Percentiles rank a stretch among this genome's conserved stretches.
These are phyloP conservation scores for Tricholoma matsutake DNA, from an alignment of 768 basidiomycete genomes.

Conservation along the genomic window DNA sequence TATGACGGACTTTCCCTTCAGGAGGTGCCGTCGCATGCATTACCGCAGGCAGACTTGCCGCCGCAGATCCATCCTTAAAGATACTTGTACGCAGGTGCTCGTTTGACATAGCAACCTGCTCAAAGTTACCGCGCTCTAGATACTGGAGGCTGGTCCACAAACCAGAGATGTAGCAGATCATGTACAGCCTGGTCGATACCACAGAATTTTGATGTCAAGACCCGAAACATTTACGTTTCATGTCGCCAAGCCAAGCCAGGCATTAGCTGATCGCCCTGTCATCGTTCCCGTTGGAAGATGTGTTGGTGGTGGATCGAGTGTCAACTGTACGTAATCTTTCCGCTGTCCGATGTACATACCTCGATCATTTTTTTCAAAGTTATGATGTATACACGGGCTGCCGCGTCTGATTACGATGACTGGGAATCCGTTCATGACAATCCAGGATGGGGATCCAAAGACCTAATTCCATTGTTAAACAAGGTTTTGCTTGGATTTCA, in stretches of 20 bases:
- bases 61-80: slow-evolving; percentile 49
- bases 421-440: slow-evolving; percentile 53
- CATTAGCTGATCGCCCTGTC: slow-evolving; percentile 39
- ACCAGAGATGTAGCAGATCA: neutral
- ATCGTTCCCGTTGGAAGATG: slow-evolving; percentile 46
- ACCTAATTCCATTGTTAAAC: slow-evolving; percentile 53
- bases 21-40: slow-evolving; percentile 59
- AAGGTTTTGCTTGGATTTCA: slow-evolving; percentile 38
- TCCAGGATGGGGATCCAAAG: slow-evolving; percentile 57
- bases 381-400: slow-evolving; percentile 54
- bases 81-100: slow-evolving; percentile 41
- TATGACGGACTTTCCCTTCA: slow-evolving; percentile 10
- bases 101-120: neutral
- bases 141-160: neutral
- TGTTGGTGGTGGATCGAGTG: slow-evolving; percentile 53
- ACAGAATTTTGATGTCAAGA: neutral
- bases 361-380: slow-evolving; percentile 24
- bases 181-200: neutral
- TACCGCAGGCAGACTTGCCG: slow-evolving; percentile 50
- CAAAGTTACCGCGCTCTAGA: neutral
- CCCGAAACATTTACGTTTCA: neutral
- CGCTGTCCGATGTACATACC: neutral
- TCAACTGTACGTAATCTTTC: neutral
- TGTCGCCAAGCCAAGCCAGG: slow-evolving; percentile 31
- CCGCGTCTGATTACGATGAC: slow-evolving; percentile 63